A percentile compares a stretch with the other conserved stretches of the same genome.
Evolutionary conservation across 345 rosid genomes (phyloP).

Genomic region (Barbarea vulgaris): DNA sequence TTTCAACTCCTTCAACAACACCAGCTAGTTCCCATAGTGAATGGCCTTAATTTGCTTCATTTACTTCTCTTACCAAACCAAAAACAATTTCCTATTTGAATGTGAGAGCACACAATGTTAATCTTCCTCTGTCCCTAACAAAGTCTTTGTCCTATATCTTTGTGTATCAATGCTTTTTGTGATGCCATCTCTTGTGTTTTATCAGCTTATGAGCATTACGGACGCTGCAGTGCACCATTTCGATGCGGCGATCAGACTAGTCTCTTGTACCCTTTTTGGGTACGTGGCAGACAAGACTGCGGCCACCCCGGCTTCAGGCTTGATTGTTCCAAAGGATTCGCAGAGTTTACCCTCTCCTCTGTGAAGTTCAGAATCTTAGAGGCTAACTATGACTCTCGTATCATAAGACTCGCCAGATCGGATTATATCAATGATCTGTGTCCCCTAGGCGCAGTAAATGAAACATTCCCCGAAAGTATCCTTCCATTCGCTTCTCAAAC

Average conservation of each 20-base stretch:
- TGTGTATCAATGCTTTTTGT: too few species aligned
- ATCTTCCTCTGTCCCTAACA: too few species aligned
- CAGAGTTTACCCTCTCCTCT: conserved; percentile 21
- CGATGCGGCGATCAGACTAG: neutral
- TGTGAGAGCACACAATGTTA: too few species aligned
- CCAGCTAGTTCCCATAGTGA: too few species aligned
- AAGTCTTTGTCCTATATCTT: too few species aligned
- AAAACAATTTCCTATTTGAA: too few species aligned
- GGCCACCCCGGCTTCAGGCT: conserved; percentile 42
- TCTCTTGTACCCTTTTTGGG: conserved; percentile 40
- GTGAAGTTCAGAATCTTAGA: conserved; percentile 37
- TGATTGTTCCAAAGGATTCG: neutral
- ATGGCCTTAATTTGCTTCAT: too few species aligned
- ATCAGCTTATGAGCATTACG: neutral
- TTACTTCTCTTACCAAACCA: too few species aligned
- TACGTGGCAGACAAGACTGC: conserved; percentile 24
- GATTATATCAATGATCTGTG: conserved; percentile 39
- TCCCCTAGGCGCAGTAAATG: conserved; percentile 10
- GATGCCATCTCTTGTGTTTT: neutral
- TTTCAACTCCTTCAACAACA: too few species aligned
- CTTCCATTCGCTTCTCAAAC: neutral
- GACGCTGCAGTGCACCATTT: neutral
- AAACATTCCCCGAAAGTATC: neutral
- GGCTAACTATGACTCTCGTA: neutral
- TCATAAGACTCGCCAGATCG: conserved; percentile 30